phyloP scores from a whole-genome alignment of 164 flowering plant genomes.

The Annona cherimola region DNA sequence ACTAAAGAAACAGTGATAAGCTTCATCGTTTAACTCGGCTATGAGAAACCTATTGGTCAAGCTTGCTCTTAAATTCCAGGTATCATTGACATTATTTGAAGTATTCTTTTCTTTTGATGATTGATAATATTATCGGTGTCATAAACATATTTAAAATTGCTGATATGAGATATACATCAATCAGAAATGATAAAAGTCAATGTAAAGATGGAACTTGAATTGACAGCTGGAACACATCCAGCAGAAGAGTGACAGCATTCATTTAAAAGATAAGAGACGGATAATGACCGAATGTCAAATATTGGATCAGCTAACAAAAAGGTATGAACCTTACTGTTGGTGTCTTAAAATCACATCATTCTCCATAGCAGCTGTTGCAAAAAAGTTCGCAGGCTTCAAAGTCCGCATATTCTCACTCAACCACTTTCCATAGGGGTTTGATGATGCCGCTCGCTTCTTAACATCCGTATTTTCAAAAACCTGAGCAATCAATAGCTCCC shows the following conservation, averaged over 20 bases:
- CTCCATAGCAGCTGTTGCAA: conserved; percentile 62
- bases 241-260: background rate
- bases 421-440: conserved; percentile 91
- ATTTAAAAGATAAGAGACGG: background rate
- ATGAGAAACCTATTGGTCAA: no score
- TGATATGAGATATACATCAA: no score
- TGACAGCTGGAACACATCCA: background rate
- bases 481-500: conserved; percentile 28
- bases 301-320: conserved; percentile 8
- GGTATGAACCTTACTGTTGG: conserved; percentile 72
- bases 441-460: conserved; percentile 74
- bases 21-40: no score
- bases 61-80: no score
- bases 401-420: conserved; percentile 68
- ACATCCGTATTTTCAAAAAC: conserved; percentile 98
- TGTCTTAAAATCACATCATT: conserved; percentile 67
- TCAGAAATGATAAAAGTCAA: no score
- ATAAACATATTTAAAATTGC: no score
- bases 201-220: no score
- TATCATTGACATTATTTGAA: no score
- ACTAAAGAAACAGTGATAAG: no score
- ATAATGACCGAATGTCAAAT: background rate
- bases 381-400: conserved; percentile 67
- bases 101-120: no score
- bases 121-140: no score